Evolutionary conservation across 345 rosid genomes (phyloP).

Genomic region (Moringa oleifera): DNA sequence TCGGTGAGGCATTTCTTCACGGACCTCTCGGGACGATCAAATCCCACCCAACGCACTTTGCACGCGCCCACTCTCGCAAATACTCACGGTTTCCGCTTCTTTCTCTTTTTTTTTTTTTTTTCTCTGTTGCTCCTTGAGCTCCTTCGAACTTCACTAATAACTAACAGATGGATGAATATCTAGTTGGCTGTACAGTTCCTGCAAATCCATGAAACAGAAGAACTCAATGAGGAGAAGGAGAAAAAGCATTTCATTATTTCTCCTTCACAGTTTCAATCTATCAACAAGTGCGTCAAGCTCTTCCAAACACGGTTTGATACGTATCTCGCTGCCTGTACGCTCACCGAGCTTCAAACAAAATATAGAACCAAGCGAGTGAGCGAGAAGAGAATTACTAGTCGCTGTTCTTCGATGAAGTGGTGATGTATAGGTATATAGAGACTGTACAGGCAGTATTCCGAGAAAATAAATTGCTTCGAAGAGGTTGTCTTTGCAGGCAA

Average conservation of each 20-base stretch:
- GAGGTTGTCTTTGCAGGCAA: no score
- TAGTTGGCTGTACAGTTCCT: neutral
- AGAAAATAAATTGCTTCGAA: no score
- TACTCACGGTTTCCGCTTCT: neutral
- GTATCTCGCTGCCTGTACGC: no score
- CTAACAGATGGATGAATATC: neutral
- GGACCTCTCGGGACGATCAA: conserved; percentile 5
- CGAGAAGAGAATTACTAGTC: no score
- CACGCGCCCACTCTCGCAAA: neutral
- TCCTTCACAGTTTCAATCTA: no score
- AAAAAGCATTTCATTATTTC: no score
- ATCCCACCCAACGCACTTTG: neutral
- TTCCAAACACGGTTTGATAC: neutral
- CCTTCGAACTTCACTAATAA: neutral
- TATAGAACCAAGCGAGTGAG: no score
- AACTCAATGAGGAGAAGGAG: no score
- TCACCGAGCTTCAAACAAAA: no score
- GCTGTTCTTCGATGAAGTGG: no score
- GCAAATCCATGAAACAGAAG: neutral
- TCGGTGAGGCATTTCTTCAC: conserved; percentile 80
- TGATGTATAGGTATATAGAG: no score
- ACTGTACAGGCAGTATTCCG: no score
- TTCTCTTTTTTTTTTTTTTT: neutral
- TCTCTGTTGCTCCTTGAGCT: neutral
- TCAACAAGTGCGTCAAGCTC: neutral